phyloP scores from a whole-genome alignment of 805 yeast genomes.

The Teunomyces tritomae region DNA sequence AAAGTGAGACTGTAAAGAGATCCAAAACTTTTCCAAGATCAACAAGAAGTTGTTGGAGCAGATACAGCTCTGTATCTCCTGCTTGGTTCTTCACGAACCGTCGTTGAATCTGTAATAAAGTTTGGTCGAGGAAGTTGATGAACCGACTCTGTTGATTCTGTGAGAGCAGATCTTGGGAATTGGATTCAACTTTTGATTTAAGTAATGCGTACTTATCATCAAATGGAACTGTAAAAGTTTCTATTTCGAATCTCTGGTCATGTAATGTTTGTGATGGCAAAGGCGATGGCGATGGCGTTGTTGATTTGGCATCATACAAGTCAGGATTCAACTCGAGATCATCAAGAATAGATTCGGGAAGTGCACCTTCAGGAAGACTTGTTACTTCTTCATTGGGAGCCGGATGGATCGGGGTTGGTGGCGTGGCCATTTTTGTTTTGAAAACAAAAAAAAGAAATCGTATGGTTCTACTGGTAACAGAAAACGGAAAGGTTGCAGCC shows the following conservation, averaged over 20 bases:
- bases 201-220: constrained; percentile 24
- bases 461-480: no score
- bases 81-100: constrained; percentile 43
- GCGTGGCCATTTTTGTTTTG: constrained; percentile 14
- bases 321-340: constrained; percentile 41
- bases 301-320: constrained; percentile 23
- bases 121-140: constrained; percentile 52
- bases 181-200: constrained; percentile 9
- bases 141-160: constrained; percentile 54
- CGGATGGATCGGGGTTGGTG: constrained; percentile 37
- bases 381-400: constrained; percentile 32
- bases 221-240: constrained; percentile 25
- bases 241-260: background rate
- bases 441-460: no score
- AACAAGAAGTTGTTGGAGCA: constrained; percentile 31
- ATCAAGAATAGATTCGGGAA: constrained; percentile 8
- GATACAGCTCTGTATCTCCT: constrained; percentile 24
- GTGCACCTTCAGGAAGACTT: constrained; percentile 22
- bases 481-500: background rate
- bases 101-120: constrained; percentile 53
- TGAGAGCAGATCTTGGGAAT: background rate
- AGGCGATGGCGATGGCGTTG: no score
- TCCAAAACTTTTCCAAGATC: constrained; percentile 51
- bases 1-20: constrained; percentile 61
- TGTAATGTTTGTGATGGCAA: no score